phyloP scores from a whole-genome alignment of 2,329 filamentous ascomycete genomes.

The Sphaerulina musiva region DNA sequence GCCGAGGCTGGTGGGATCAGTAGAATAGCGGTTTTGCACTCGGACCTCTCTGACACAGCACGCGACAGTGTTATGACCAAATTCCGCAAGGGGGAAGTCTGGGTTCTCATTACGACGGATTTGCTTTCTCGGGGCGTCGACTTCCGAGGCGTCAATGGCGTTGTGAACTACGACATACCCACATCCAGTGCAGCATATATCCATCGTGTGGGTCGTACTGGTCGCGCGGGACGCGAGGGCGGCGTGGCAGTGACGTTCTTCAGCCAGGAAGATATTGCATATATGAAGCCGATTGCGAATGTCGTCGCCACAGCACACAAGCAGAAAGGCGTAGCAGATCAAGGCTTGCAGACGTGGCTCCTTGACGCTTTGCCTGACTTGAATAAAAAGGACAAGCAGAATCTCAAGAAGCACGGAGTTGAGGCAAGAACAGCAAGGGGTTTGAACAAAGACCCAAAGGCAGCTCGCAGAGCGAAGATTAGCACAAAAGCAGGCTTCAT shows the following conservation, averaged over 20 bases:
- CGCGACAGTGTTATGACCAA: constrained; percentile 77
- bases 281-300: constrained; percentile 85
- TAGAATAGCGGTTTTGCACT: constrained; percentile 84
- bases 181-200: constrained; percentile 86
- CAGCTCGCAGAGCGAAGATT: constrained; percentile 57
- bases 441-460: constrained; percentile 37
- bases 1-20: constrained; percentile 75
- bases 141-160: constrained; percentile 89
- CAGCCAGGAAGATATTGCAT: constrained; percentile 88
- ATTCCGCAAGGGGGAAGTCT: constrained; percentile 87
- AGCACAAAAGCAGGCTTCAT: constrained; percentile 77
- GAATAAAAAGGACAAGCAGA: constrained; percentile 75
- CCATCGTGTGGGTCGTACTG: constrained; percentile 86
- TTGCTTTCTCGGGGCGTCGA: constrained; percentile 87
- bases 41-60: constrained; percentile 68
- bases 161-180: constrained; percentile 96
- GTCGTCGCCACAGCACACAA: constrained; percentile 80
- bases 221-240: constrained; percentile 76
- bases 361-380: constrained; percentile 79
- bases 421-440: constrained; percentile 54
- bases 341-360: constrained; percentile 73
- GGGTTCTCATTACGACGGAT: constrained; percentile 95
- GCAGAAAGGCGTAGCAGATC: constrained; percentile 44
- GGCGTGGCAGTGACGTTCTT: constrained; percentile 91
- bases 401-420: constrained; percentile 73